Base-by-base conservation (phyloP, 192 early-diverging fungal species). In the Coemansia sp. region DNA sequence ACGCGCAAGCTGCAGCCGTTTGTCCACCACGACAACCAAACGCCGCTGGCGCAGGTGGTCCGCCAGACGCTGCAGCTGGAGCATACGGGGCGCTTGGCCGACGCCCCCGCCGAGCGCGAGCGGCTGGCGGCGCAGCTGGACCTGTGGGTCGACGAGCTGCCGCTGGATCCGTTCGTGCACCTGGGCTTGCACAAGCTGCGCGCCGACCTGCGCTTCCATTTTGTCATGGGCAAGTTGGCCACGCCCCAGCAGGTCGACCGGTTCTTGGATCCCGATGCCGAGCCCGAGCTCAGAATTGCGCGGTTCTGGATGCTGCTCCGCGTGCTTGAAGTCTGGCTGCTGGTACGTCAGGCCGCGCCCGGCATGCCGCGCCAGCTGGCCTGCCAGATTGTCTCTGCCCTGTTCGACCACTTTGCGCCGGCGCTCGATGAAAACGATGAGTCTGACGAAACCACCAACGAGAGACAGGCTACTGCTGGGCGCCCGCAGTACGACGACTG, bases 151-250 rank as follows among this genome's bases (percentile, higher is more conserved):
- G 67, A 70, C 27, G 67, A 70, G 48, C 73, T 58, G 34, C 73
- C 73, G 8, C 44, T 71, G 52, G 74, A 77, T 15, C 62, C 67
- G 9, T 63, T 77, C 57, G 75, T 78, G n/a, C 31, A 50, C n/a
- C 28, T 57, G 8, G 74, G 74, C 1, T 35, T 59, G 32, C 52
- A 71, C 42, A 78, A 78, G 47, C 55, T 78, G 39, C 50, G 64
- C 0, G 53, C 63, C 3, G 75, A 78, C 44, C 60, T 71, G 46
- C 58, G 69, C 53, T 62, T 62, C 21, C 55, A 65, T 47, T 60
- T 78, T 51, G 63, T 71, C 17, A 34, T 40, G 14, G 56, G 60
- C 14, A 59, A 53, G 19, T 25, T 77, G 55, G 63, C 64, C 1
- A 66, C 74, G n/a, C 59, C 74, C 14, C 54, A 45, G 2, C 74